A percentile compares a stretch with the other conserved stretches of the same genome.
These are phyloP conservation scores for Achaetomium macrosporum DNA, from an alignment of 2,329 filamentous ascomycete species.

Conservation along the genomic window DNA sequence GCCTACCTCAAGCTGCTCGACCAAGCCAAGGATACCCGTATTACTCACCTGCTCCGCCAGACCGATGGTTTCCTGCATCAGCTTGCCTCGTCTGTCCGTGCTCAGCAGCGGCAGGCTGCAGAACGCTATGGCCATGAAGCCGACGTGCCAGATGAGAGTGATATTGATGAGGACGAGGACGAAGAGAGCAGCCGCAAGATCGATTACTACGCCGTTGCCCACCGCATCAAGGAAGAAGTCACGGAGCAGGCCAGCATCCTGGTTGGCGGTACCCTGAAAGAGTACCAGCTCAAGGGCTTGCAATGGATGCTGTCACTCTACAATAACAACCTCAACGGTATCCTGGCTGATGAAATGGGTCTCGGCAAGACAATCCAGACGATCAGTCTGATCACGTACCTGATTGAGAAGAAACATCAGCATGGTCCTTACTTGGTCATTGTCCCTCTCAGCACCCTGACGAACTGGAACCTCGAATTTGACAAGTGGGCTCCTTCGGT, in stretches of 20 bases:
- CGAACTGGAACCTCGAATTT: constrained; percentile 98
- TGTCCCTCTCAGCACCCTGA: constrained; percentile 91
- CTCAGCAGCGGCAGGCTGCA: constrained; percentile 78
- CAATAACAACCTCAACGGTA: constrained; percentile 99
- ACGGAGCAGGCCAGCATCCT: constrained; percentile 75
- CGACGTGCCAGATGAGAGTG: constrained; percentile 58
- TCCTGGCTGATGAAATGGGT: constrained; percentile 98
- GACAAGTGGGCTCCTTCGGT: constrained; percentile 97
- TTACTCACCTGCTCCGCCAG: constrained; percentile 92
- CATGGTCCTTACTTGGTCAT: constrained; percentile 92
- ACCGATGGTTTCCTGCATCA: constrained; percentile 97
- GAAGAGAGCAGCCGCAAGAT: constrained; percentile 71
- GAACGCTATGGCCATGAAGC: constrained; percentile 68
- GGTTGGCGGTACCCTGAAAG: constrained; percentile 88
- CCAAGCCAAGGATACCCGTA: constrained; percentile 98
- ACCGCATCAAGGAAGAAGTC: constrained; percentile 91
- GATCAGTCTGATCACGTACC: constrained; percentile 93
- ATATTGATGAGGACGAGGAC: constrained; percentile 63
- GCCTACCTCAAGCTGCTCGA: constrained; percentile 96
- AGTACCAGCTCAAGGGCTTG: constrained; percentile 96
- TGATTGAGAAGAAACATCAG: constrained; percentile 93
- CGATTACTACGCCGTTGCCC: constrained; percentile 97
- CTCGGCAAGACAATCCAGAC: constrained; percentile 99
- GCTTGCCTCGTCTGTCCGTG: constrained; percentile 88
- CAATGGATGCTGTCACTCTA: constrained; percentile 99